phyloP scores from a whole-genome alignment of 2,329 filamentous ascomycete genomes.

The Sporothrix protearum region DNA sequence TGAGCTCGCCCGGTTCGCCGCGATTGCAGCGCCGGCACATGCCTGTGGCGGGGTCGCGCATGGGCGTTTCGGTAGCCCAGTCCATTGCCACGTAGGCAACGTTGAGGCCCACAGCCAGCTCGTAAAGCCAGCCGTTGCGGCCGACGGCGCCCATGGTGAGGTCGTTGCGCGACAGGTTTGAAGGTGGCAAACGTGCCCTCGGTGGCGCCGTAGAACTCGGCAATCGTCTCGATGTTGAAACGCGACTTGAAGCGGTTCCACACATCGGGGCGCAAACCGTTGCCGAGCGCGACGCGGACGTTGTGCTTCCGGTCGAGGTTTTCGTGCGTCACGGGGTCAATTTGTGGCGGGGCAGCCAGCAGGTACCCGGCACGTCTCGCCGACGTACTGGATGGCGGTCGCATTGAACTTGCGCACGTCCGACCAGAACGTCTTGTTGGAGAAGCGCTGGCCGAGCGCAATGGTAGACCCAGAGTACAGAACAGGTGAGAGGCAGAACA shows the following conservation, averaged over 20 bases:
- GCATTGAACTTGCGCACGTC: constrained; percentile 68
- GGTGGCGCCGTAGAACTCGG: constrained; percentile 78
- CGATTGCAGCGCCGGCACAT: constrained; percentile 58
- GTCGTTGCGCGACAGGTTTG: constrained; percentile 73
- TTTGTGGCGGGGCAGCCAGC: constrained; percentile 60
- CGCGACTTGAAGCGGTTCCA: constrained; percentile 81
- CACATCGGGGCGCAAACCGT: constrained; percentile 79
- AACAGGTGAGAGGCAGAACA: constrained; percentile 64
- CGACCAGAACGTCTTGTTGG: constrained; percentile 70
- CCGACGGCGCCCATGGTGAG: constrained; percentile 76
- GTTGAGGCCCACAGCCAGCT: constrained; percentile 48
- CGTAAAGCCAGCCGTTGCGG: constrained; percentile 61
- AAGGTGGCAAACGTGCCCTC: constrained; percentile 67
- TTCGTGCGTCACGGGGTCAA: constrained; percentile 61
- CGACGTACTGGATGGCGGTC: constrained; percentile 81
- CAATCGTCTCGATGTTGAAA: constrained; percentile 69
- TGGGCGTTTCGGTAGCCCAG: constrained; percentile 63
- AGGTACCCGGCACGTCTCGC: constrained; percentile 81
- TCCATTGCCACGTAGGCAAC: constrained; percentile 67
- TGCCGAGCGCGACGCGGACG: constrained; percentile 75
- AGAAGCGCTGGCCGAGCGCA: constrained; percentile 73
- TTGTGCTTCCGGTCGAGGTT: constrained; percentile 68
- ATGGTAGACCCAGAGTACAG: constrained; percentile 62
- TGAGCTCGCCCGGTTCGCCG: constrained; percentile 70
- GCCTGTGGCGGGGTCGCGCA: constrained; percentile 64